Evolutionary conservation across 1,139 yeast genomes (phyloP).

Genomic region (Kurtzmaniella quercitrusa): DNA sequence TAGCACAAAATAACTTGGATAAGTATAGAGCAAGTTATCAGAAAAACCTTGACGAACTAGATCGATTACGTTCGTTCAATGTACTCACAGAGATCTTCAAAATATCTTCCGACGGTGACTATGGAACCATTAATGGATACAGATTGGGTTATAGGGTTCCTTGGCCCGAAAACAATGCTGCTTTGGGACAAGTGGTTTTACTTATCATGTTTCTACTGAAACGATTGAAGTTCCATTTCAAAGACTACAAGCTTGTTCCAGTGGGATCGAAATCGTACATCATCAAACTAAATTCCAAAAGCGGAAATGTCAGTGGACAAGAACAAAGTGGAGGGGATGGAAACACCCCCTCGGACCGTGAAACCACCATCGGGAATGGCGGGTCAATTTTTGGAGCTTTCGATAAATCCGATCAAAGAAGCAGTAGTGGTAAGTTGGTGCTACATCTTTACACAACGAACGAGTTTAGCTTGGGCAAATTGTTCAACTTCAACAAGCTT

Average conservation of each 20-base stretch:
- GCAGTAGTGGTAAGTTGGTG: slow-evolving; percentile 18
- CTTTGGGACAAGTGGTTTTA: slow-evolving; percentile 79
- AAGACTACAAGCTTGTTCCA: slow-evolving; percentile 66
- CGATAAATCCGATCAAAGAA: neutral
- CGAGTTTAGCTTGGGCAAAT: slow-evolving; percentile 63
- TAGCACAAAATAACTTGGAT: slow-evolving; percentile 49
- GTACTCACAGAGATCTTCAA: slow-evolving; percentile 79
- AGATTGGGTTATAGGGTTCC: slow-evolving; percentile 73
- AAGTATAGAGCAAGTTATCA: slow-evolving; percentile 61
- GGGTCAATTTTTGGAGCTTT: slow-evolving; percentile 8
- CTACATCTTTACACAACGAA: slow-evolving; percentile 58
- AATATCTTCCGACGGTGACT: slow-evolving; percentile 63
- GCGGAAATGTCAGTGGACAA: slow-evolving; percentile 17
- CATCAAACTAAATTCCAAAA: slow-evolving; percentile 38
- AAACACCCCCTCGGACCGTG: slow-evolving; percentile 15
- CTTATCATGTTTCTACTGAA: slow-evolving; percentile 62
- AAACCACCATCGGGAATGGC: slow-evolving; percentile 9
- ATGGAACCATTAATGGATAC: slow-evolving; percentile 84
- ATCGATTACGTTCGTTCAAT: slow-evolving; percentile 66
- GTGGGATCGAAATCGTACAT: slow-evolving; percentile 83
- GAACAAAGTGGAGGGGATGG: slow-evolving; percentile 19
- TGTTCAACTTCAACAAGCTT: slow-evolving; percentile 65
- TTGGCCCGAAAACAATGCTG: slow-evolving; percentile 92
- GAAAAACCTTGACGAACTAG: slow-evolving; percentile 58
- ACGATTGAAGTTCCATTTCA: slow-evolving; percentile 51